Evolutionary conservation across 208 protist species (phyloP).

Genomic region (Trypanosomatidae sp.): DNA sequence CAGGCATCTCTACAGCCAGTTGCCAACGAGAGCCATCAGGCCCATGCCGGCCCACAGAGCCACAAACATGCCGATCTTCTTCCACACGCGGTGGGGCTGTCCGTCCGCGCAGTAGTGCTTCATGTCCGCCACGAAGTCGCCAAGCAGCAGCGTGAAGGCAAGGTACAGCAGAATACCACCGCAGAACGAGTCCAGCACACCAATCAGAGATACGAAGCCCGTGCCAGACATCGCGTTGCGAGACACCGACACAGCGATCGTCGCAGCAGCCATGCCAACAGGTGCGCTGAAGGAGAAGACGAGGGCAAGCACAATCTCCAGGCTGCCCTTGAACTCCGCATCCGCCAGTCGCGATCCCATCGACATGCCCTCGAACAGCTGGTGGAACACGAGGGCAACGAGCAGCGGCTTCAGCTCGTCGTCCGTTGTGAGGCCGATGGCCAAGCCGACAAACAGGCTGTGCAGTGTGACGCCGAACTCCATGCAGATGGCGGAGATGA

Average conservation of each 20-base stretch:
- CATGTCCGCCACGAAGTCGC: conserved; percentile 51
- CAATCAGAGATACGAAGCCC: conserved; percentile 37
- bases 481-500: conserved; percentile 60
- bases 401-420: conserved; percentile 46
- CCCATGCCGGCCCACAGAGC: conserved; percentile 47
- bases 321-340: conserved; percentile 32
- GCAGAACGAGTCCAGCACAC: conserved; percentile 56
- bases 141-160: conserved; percentile 59
- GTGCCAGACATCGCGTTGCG: conserved; percentile 33
- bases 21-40: conserved; percentile 47
- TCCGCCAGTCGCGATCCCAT: conserved; percentile 67
- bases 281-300: conserved; percentile 58
- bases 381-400: conserved; percentile 66
- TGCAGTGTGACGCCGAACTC: conserved; percentile 68
- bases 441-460: conserved; percentile 71
- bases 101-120: conserved; percentile 23
- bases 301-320: conserved; percentile 41
- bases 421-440: conserved; percentile 52
- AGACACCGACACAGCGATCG: conserved; percentile 30
- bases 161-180: conserved; percentile 76
- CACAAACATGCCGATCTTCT: conserved; percentile 28
- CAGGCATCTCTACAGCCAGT: conserved; percentile 44
- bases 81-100: neutral
- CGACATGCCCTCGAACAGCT: conserved; percentile 75
- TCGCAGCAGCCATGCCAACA: conserved; percentile 31